Conservation (phyloP, 2,329 filamentous ascomycete species). For the Thielaviopsis euricoi region DNA sequence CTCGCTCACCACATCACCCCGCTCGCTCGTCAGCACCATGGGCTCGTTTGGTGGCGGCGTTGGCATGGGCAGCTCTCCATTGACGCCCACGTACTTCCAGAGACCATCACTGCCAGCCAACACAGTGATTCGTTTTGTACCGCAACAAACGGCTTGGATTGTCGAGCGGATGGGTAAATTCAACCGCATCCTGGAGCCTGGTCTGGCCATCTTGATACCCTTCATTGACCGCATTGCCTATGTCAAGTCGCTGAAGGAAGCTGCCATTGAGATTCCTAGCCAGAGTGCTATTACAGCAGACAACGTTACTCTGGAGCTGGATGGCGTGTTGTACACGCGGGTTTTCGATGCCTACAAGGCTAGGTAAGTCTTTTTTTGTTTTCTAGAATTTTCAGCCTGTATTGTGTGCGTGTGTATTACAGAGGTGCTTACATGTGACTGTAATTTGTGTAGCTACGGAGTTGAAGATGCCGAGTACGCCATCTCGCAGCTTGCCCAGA, state of each 20-base stretch:
- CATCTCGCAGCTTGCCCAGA: slow-evolving; percentile 94
- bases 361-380: slow-evolving; percentile 37
- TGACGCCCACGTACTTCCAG: slow-evolving; percentile 66
- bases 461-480: slow-evolving; percentile 98
- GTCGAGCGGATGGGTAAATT: slow-evolving; percentile 99
- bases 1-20: slow-evolving; percentile 16
- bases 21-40: slow-evolving; percentile 19
- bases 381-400: no score
- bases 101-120: slow-evolving; percentile 66
- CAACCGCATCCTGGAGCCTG: slow-evolving; percentile 80
- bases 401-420: background rate
- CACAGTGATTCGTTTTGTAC: slow-evolving; percentile 88
- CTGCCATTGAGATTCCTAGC: slow-evolving; percentile 88
- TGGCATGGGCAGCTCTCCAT: slow-evolving; percentile 18
- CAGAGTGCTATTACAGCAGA: slow-evolving; percentile 97
- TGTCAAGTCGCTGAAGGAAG: slow-evolving; percentile 93
- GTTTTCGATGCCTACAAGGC: slow-evolving; percentile 98
- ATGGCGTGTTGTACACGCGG: slow-evolving; percentile 87
- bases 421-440: background rate
- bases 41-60: slow-evolving; percentile 15
- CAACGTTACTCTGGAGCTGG: slow-evolving; percentile 91
- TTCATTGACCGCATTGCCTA: slow-evolving; percentile 94
- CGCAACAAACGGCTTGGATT: slow-evolving; percentile 99
- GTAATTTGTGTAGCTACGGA: slow-evolving; percentile 54
- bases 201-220: slow-evolving; percentile 73